Conservation (phyloP, 2,329 filamentous ascomycete genomes). For the Decorospora gaudefroyi region DNA sequence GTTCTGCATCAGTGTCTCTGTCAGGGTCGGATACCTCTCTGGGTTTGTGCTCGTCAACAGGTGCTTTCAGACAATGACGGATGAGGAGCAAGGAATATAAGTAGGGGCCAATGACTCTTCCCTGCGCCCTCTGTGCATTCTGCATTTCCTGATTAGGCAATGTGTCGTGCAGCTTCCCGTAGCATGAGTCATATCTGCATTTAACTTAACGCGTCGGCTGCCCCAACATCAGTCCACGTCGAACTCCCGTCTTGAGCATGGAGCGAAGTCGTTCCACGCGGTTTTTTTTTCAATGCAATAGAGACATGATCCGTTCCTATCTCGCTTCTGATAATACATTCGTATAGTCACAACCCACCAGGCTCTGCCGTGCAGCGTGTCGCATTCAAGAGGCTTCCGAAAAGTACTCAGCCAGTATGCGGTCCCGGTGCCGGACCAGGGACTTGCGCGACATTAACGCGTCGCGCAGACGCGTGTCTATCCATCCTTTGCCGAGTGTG, state of each 20-base stretch:
- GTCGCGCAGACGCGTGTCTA: conserved; percentile 62
- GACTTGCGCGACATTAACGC: conserved; percentile 62
- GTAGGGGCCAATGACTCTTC: conserved; percentile 17
- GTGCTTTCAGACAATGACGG: background rate
- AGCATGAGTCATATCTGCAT: conserved; percentile 41
- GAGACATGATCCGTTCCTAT: background rate
- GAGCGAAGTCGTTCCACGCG: too few relatives aligned
- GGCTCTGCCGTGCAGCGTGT: background rate
- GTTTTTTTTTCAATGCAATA: too few relatives aligned
- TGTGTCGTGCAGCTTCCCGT: conserved; percentile 33
- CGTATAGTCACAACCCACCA: background rate
- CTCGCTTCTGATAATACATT: background rate
- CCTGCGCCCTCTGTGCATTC: conserved; percentile 16
- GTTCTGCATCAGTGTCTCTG: background rate
- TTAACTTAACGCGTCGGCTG: background rate
- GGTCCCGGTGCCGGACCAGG: conserved; percentile 67
- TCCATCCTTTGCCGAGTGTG: conserved; percentile 61
- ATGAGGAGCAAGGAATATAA: background rate
- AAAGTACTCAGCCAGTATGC: conserved; percentile 60
- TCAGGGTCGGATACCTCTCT: too few relatives aligned
- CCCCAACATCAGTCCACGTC: too few relatives aligned
- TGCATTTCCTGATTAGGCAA: conserved; percentile 28
- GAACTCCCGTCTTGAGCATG: too few relatives aligned
- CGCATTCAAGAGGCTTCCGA: conserved; percentile 11
- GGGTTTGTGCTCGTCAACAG: background rate